Conservation (phyloP, 768 basidiomycete species). For the Lyophyllum semitale region DNA sequence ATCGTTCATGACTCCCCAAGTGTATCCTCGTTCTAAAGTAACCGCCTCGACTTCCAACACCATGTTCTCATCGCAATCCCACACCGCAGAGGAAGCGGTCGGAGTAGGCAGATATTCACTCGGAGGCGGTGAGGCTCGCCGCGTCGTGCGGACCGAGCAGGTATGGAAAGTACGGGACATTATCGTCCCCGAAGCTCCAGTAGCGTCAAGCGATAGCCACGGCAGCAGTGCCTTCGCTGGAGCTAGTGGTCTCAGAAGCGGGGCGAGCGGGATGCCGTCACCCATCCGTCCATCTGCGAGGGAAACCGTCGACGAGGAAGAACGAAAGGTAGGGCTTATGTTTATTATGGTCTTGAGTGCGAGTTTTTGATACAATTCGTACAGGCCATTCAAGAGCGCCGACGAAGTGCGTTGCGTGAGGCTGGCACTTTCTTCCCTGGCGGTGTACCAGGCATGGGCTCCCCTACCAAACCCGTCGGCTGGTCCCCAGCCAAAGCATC, state of each 20-base stretch:
- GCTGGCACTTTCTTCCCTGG: slow-evolving; percentile 53
- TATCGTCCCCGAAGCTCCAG: slow-evolving; percentile 36
- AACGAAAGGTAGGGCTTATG: slow-evolving; percentile 38
- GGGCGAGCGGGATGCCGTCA: slow-evolving; percentile 11
- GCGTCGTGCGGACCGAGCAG: slow-evolving; percentile 44
- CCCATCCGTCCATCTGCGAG: slow-evolving; percentile 12
- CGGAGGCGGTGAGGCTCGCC: slow-evolving; percentile 47
- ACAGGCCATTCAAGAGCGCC: slow-evolving; percentile 63
- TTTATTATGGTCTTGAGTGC: background rate
- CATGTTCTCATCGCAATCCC: background rate
- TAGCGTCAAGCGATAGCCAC: slow-evolving; percentile 5
- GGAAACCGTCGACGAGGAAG: slow-evolving; percentile 41
- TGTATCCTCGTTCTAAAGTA: slow-evolving; percentile 17
- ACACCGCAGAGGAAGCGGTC: background rate
- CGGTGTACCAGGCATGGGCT: slow-evolving; percentile 53
- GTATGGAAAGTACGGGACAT: slow-evolving; percentile 62
- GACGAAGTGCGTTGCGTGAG: slow-evolving; percentile 56
- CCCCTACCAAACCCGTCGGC: slow-evolving; percentile 2
- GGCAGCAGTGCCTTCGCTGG: background rate
- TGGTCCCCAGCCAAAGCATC: slow-evolving; percentile 22
- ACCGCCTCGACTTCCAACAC: background rate
- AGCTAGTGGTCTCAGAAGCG: slow-evolving; percentile 1
- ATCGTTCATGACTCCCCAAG: slow-evolving; percentile 65
- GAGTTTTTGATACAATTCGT: background rate
- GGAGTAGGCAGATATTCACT: slow-evolving; percentile 38